These are phyloP conservation scores for Aspergillus caelatus DNA, from an alignment of 2,329 filamentous ascomycete genomes.

Conservation along the genomic window DNA sequence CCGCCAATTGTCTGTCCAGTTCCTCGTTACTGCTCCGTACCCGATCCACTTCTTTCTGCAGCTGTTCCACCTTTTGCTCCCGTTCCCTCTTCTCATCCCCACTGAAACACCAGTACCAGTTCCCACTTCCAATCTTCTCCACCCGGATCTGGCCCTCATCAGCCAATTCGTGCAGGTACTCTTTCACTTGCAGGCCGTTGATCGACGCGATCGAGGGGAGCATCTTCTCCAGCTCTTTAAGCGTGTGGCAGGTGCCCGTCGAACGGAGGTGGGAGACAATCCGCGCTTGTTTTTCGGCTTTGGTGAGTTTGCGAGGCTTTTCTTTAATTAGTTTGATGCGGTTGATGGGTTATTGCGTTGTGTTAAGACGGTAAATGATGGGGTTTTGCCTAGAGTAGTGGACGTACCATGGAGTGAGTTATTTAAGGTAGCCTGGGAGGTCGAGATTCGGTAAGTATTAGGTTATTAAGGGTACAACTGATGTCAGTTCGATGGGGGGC, in stretches of 20 bases:
- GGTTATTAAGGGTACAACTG: not conserved
- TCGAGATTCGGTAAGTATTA: not conserved
- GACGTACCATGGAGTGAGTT: slow-evolving; percentile 7
- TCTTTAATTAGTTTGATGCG: not conserved
- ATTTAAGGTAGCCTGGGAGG: not conserved
- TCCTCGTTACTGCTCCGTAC: slow-evolving; percentile 32
- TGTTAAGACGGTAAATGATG: not conserved
- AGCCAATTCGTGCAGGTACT: slow-evolving; percentile 64
- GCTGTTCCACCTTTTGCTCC: slow-evolving; percentile 35
- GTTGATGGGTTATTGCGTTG: not conserved
- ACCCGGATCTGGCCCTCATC: slow-evolving; percentile 65
- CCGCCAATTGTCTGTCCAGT: slow-evolving; percentile 39
- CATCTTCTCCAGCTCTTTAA: slow-evolving; percentile 69
- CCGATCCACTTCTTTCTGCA: slow-evolving; percentile 35
- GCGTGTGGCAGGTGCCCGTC: slow-evolving; percentile 63
- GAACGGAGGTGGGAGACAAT: slow-evolving; percentile 63
- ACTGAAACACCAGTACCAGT: slow-evolving; percentile 72
- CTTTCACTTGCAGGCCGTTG: slow-evolving; percentile 68
- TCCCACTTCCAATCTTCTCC: slow-evolving; percentile 71
- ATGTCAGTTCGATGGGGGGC: not conserved
- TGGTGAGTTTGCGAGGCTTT: slow-evolving; percentile 57
- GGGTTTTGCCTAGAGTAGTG: not conserved
- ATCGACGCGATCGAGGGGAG: slow-evolving; percentile 65
- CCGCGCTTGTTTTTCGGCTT: slow-evolving; percentile 59
- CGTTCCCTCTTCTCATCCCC: slow-evolving; percentile 58